A percentile compares a stretch with the other conserved stretches of the same genome.
Conservation (phyloP, 1,139 yeast species). For the Yamadazyma oceani region DNA sequence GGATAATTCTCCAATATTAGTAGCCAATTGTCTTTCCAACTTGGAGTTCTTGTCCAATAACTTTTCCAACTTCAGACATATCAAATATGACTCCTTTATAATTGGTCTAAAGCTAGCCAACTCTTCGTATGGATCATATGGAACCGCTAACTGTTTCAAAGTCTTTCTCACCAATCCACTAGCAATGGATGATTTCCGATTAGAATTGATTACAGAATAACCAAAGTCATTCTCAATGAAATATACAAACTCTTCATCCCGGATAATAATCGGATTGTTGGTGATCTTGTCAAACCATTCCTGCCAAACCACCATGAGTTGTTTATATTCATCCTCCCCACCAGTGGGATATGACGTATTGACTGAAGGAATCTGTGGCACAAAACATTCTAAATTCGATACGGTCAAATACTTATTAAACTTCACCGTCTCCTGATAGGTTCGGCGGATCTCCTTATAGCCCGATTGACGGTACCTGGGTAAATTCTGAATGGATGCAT, state of each 20-base stretch:
- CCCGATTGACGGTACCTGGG: constrained; percentile 73
- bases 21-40: constrained; percentile 55
- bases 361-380: constrained; percentile 81
- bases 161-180: constrained; percentile 87
- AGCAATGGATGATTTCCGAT: constrained; percentile 60
- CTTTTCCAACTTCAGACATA: constrained; percentile 55
- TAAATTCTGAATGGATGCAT: constrained; percentile 48
- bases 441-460: constrained; percentile 77
- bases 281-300: constrained; percentile 83
- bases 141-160: constrained; percentile 86
- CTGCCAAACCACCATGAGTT: constrained; percentile 63
- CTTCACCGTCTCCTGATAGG: constrained; percentile 72
- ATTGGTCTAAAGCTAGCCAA: constrained; percentile 84
- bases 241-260: constrained; percentile 86
- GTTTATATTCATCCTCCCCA: constrained; percentile 74
- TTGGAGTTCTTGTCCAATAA: constrained; percentile 57
- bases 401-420: constrained; percentile 76
- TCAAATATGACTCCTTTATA: constrained; percentile 72
- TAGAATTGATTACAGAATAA: constrained; percentile 62
- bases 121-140: constrained; percentile 81
- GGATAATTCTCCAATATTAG: constrained; percentile 66
- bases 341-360: constrained; percentile 77
- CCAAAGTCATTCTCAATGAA: constrained; percentile 90
- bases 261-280: constrained; percentile 69
- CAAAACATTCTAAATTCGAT: constrained; percentile 88